A percentile compares a stretch with the other conserved stretches of the same genome.
These are phyloP conservation scores for baker's yeast (Saccharomyces cerevisiae) DNA, from an alignment of 805 yeast species.

Conservation along the genomic window DNA sequence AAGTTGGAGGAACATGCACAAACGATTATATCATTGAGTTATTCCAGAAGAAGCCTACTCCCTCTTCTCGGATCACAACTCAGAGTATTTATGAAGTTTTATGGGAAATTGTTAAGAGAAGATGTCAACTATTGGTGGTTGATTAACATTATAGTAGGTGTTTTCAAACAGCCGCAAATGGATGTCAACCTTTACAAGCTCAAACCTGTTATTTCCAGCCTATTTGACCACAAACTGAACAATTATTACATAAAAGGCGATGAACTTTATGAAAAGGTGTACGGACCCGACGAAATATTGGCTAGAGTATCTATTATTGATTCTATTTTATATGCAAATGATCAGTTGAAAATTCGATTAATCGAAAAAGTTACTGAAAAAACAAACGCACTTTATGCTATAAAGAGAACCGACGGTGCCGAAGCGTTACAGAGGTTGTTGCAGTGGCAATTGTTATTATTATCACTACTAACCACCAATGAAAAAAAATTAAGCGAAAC, in stretches of 20 bases:
- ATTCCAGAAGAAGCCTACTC: conserved; percentile 59
- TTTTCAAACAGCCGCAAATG: conserved; percentile 45
- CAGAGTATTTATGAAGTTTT: conserved; percentile 35
- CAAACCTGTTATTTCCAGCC: conserved; percentile 46
- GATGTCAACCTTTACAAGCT: conserved; percentile 48
- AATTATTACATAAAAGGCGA: conserved; percentile 19
- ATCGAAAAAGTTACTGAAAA: conserved; percentile 23
- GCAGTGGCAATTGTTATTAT: conserved; percentile 44
- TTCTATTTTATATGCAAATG: conserved; percentile 33
- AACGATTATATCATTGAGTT: conserved; percentile 41
- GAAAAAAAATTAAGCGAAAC: conserved; percentile 15
- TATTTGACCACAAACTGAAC: conserved; percentile 41
- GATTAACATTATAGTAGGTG: conserved; percentile 38
- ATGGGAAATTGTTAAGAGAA: conserved; percentile 33
- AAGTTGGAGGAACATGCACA: conserved; percentile 23
- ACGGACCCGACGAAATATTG: conserved; percentile 52
- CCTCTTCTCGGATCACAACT: conserved; percentile 49
- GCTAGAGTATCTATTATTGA: conserved; percentile 44
- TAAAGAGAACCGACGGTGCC: conserved; percentile 52
- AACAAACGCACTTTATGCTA: conserved; percentile 41
- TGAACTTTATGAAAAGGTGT: conserved; percentile 38
- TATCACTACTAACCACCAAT: conserved; percentile 34
- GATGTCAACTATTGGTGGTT: conserved; percentile 37
- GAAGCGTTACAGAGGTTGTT: conserved; percentile 63
- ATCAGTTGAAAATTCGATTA: conserved; percentile 16